These are phyloP conservation scores for Knoxia roxburghii DNA, from an alignment of 257 asterid genomes.

Conservation along the genomic window DNA sequence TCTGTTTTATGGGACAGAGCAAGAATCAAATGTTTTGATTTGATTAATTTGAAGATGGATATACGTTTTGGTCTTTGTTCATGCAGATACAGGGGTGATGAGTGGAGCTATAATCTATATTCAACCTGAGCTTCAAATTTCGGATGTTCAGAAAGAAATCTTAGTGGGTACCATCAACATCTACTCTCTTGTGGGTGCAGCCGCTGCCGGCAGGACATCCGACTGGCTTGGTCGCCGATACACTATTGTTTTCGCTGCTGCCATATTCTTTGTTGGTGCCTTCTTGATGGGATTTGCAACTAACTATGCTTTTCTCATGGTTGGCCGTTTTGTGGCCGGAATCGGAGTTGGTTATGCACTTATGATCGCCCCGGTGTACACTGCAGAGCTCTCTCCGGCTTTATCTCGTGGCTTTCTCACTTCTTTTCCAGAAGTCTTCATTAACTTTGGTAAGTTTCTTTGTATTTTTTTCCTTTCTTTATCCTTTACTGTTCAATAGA, in stretches of 20 bases:
- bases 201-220: conserved; percentile 29
- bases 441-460: conserved; percentile 22
- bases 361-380: conserved; percentile 28
- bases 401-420: conserved; percentile 30
- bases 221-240: conserved; percentile 36
- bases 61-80: neutral
- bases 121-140: conserved; percentile 19
- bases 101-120: conserved; percentile 31
- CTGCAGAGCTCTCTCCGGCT: conserved; percentile 26
- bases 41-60: too few relatives aligned
- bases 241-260: conserved; percentile 24
- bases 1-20: too few relatives aligned
- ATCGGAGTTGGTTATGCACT: conserved; percentile 30
- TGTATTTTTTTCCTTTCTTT: neutral
- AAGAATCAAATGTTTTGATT: too few relatives aligned
- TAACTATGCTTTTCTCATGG: conserved; percentile 30
- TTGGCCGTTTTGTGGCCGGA: conserved; percentile 33
- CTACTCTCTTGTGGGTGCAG: conserved; percentile 29
- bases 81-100: conserved; percentile 32
- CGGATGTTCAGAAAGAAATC: conserved; percentile 22
- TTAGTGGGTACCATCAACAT: conserved; percentile 26
- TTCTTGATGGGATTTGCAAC: conserved; percentile 33
- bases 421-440: conserved; percentile 33
- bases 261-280: conserved; percentile 25
- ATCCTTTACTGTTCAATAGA: neutral